Conservation (phyloP, 176 grass and related monocot genomes). For the Olyra latifolia region DNA sequence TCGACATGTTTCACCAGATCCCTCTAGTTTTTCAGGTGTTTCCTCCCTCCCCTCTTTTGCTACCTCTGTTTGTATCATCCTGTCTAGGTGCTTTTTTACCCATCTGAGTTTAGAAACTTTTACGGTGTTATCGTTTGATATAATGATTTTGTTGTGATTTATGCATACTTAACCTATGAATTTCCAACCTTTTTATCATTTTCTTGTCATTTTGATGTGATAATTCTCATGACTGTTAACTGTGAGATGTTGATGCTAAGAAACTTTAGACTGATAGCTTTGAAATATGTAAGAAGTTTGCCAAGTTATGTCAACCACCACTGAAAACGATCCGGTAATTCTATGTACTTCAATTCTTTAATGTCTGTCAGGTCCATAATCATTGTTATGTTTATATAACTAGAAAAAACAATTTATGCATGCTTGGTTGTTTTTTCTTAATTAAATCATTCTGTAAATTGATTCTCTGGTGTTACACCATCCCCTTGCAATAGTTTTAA, state of each 20-base stretch:
- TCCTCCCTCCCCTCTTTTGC: not conserved
- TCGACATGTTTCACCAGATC: slow-evolving; percentile 56
- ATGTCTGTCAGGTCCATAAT: not conserved
- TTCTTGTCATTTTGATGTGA: slow-evolving; percentile 10
- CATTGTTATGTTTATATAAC: not conserved
- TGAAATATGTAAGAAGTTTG: not conserved
- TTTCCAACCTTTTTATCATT: not conserved
- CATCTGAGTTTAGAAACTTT: not conserved
- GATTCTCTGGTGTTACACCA: not conserved
- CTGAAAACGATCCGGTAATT: not conserved
- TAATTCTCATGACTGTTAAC: not conserved
- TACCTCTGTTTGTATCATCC: slow-evolving; percentile 1
- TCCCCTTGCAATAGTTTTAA: not conserved
- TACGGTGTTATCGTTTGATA: not conserved
- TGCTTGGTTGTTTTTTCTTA: not conserved
- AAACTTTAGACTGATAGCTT: slow-evolving; percentile 12
- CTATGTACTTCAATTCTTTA: not conserved
- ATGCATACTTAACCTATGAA: not conserved
- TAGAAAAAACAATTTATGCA: not conserved
- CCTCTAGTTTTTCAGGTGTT: slow-evolving; percentile 40
- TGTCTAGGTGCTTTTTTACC: not conserved
- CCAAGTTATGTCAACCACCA: not conserved
- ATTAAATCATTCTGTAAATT: not conserved
- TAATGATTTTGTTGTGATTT: not conserved
- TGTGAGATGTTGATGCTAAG: not conserved